phyloP scores from a whole-genome alignment of 768 basidiomycete species.

The Tubosaeta sp. region DNA sequence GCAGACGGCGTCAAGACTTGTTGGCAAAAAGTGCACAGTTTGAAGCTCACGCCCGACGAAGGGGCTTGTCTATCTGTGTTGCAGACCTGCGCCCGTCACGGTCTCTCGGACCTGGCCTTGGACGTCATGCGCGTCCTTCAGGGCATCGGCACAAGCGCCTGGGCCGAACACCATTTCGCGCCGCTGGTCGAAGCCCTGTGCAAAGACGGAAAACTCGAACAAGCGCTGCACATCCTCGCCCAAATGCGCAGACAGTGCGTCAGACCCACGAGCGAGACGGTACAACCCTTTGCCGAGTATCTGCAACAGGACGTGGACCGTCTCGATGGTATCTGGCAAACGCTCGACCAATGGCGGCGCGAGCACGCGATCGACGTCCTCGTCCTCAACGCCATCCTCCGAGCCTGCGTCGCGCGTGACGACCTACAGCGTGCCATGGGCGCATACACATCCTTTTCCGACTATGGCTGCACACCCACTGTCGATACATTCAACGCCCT shows the following conservation, averaged over 20 bases:
- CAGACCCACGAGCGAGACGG: slow-evolving; percentile 46
- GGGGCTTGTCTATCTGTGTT: slow-evolving; percentile 68
- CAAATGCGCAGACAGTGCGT: slow-evolving; percentile 57
- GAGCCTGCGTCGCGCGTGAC: slow-evolving; percentile 53
- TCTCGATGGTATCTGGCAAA: slow-evolving; percentile 61
- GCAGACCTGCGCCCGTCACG: slow-evolving; percentile 67
- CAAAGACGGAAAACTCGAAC: slow-evolving; percentile 49
- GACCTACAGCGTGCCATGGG: slow-evolving; percentile 77
- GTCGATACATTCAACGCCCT: slow-evolving; percentile 67
- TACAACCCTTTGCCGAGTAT: slow-evolving; percentile 47
- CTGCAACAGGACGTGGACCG: slow-evolving; percentile 46
- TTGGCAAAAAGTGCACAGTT: slow-evolving; percentile 56
- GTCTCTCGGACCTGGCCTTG: slow-evolving; percentile 64
- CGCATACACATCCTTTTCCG: slow-evolving; percentile 60
- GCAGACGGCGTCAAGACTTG: slow-evolving; percentile 58
- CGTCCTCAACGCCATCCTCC: slow-evolving; percentile 63
- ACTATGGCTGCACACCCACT: slow-evolving; percentile 54
- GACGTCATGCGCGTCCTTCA: slow-evolving; percentile 60
- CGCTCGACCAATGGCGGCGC: slow-evolving; percentile 56
- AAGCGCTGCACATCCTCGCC: slow-evolving; percentile 57
- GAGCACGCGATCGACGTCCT: slow-evolving; percentile 51
- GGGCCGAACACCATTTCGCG: slow-evolving; percentile 70
- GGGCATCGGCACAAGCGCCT: slow-evolving; percentile 41
- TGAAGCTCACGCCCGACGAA: slow-evolving; percentile 63
- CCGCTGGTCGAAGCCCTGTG: slow-evolving; percentile 74